Conservation (phyloP, 1,284 basidiomycete species). For the Gomphus bonarii region DNA sequence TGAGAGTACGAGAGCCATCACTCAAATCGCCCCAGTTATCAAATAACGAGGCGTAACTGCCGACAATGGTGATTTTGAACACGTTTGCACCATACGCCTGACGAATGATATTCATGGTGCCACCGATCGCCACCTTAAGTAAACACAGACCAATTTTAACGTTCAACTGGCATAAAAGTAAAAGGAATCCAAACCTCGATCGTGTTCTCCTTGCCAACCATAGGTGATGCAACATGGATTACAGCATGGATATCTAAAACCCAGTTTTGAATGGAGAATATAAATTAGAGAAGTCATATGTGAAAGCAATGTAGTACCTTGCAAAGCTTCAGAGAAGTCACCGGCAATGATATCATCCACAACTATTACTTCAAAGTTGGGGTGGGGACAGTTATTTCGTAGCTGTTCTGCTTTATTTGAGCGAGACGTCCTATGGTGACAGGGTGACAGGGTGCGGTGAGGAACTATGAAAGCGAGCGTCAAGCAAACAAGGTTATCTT, state of each 20-base stretch:
- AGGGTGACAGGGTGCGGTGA: neutral
- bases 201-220: neutral
- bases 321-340: constrained; percentile 18
- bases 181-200: neutral
- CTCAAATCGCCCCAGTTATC: neutral
- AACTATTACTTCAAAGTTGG: constrained; percentile 16
- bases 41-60: neutral
- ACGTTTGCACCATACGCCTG: constrained; percentile 2
- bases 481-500: neutral
- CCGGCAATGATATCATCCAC: constrained; percentile 18
- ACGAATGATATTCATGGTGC: constrained; percentile 9
- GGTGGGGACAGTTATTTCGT: neutral
- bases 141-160: neutral
- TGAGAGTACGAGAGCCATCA: neutral
- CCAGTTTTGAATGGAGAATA: neutral
- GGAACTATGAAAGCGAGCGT: neutral
- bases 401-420: constrained; percentile 4
- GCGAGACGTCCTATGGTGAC: constrained; percentile 1
- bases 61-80: neutral
- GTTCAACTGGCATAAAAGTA: neutral
- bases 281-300: neutral
- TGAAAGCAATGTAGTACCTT: constrained; percentile 13
- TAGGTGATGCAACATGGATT: constrained; percentile 16
- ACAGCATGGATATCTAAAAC: constrained; percentile 16
- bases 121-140: neutral